phyloP scores from a whole-genome alignment of 2,329 filamentous ascomycete species.

The Fusarium acutatum region DNA sequence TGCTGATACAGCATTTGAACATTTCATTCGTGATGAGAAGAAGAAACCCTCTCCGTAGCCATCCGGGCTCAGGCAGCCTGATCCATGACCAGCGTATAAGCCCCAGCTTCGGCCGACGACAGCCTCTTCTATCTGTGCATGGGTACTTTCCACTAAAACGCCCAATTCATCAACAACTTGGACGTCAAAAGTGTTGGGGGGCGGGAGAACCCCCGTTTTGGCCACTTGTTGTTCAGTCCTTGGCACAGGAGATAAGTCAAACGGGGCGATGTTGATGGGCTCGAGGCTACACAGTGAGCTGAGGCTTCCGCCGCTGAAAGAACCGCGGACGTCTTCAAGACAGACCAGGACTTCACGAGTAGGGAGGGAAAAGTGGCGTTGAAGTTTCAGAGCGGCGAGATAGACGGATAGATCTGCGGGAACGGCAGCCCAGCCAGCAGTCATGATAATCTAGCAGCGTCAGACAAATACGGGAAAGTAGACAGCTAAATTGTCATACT shows the following conservation, averaged over 20 bases:
- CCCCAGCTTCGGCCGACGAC: conserved; percentile 32
- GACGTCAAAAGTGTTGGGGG: neutral
- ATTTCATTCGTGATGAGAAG: conserved; percentile 11
- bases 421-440: conserved; percentile 29
- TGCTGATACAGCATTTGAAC: neutral
- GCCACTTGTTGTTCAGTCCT: neutral
- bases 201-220: neutral
- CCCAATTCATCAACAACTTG: neutral
- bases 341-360: conserved; percentile 21
- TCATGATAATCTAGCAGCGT: conserved; percentile 24
- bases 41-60: conserved; percentile 6
- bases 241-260: neutral
- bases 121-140: conserved; percentile 21
- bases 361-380: neutral
- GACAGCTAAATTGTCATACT: neutral
- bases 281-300: conserved; percentile 24
- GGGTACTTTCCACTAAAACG: conserved; percentile 6
- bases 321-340: conserved; percentile 14
- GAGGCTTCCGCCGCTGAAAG: conserved; percentile 32
- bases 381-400: conserved; percentile 18
- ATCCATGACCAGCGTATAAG: neutral
- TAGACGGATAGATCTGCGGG: conserved; percentile 30
- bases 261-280: neutral
- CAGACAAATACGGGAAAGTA: neutral
- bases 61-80: neutral